Evolutionary conservation across 202 grass and related monocot genomes (phyloP), one percentile per base, ranked within the genome.

Genomic region (Bolboschoenoplectus hybrid): DNA sequence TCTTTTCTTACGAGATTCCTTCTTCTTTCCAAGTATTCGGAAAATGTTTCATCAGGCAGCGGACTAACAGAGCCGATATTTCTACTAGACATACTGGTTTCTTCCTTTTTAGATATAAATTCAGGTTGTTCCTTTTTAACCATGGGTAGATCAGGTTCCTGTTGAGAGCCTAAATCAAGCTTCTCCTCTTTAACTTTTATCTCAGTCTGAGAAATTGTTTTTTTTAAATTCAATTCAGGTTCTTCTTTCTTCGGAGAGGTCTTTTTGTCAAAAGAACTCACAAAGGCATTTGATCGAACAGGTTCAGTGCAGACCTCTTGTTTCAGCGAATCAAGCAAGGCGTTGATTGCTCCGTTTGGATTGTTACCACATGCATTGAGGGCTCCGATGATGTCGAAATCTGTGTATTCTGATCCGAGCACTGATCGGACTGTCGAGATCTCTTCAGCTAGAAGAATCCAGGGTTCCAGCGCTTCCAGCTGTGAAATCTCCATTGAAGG

Each of bases 291-390:
- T 81, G 43, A 51, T 85, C 70, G 63, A 8, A 3, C 57, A 6
- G 8, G 60, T 51, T 53, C 80, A 2, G 13, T 76, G 45, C 45
- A 51, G 6, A 61, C 68, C 3, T 52, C 40, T 12, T 0, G 16
- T 26, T 6, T 34, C 32, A 3, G 52, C 12, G 36, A 85, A 47
- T 94, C 92, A 61, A 97, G 91, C 50, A 97, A 82, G n/a, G 81
- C 85, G 84, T 94, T 94, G 86, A 97, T 82, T 67, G 91, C 88
- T 46, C 92, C 91, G 62, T 90, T 77, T 20, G 87, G 20, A 70
- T 97, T 92, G 64, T 89, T 86, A 6, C 95, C 95, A 65, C 80
- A 86, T 5, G 63, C 65, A 32, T 84, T 50, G 63, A 97, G 92
- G 38, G 89, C 91, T 81, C 86, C 67, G 14, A 93, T 13, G 65